phyloP scores from a whole-genome alignment of 2,329 filamentous ascomycete species.

The Xylaria sp. region DNA sequence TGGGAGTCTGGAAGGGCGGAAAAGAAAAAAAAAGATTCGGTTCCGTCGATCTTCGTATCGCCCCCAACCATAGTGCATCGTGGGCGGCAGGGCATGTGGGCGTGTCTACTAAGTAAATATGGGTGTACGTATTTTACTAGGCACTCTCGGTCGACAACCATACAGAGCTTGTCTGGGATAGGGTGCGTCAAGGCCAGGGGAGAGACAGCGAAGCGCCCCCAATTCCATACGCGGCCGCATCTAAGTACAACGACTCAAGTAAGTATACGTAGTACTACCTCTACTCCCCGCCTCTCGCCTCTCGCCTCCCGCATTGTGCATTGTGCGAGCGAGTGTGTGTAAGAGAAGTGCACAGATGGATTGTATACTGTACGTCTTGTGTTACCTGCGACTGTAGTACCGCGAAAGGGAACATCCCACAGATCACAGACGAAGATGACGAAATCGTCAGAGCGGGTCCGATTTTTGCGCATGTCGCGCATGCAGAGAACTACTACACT shows the following conservation, averaged over 20 bases:
- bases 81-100: not conserved
- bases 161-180: not conserved
- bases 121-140: not conserved
- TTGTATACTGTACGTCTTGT: not conserved
- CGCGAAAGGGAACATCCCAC: too few relatives aligned
- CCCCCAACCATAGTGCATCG: not conserved
- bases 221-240: too few relatives aligned
- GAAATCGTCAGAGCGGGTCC: not conserved
- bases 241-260: too few relatives aligned
- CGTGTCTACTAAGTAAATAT: not conserved
- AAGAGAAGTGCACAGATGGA: not conserved
- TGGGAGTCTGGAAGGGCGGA: not conserved
- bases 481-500: constrained; percentile 4
- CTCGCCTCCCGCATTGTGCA: too few relatives aligned
- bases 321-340: too few relatives aligned
- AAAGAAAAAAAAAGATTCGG: not conserved
- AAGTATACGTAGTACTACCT: not conserved
- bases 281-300: too few relatives aligned
- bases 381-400: constrained; percentile 1
- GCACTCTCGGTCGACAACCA: not conserved
- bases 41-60: constrained; percentile 4
- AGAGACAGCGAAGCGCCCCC: not conserved
- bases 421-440: too few relatives aligned
- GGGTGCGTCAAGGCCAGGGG: not conserved
- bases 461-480: constrained; percentile 14